Evolutionary conservation across 2,329 filamentous ascomycete genomes (phyloP).

Genomic region (Fusarium coffeatum): DNA sequence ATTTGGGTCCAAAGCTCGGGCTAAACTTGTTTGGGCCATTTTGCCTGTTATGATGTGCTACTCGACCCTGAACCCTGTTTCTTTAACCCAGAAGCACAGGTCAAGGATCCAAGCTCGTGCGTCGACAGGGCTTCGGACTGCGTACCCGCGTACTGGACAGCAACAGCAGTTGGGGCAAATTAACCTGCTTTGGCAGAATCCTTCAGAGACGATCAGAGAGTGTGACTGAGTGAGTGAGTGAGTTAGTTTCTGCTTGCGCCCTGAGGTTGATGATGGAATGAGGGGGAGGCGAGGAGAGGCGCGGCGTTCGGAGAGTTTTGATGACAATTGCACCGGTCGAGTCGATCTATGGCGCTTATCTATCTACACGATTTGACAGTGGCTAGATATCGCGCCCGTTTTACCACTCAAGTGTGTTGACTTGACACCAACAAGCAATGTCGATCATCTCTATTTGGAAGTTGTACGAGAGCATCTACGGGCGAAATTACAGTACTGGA

Average conservation of each 20-base stretch:
- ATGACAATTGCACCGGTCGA: conserved; percentile 21
- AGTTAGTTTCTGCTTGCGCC: conserved; percentile 4
- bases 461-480: background rate
- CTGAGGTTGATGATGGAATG: conserved; percentile 14
- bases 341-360: conserved; percentile 19
- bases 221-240: background rate
- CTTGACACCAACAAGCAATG: conserved; percentile 7
- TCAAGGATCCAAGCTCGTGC: background rate
- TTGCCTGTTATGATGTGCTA: conserved; percentile 29
- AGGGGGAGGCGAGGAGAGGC: background rate
- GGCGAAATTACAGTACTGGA: background rate
- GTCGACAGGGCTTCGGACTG: conserved; percentile 24
- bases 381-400: conserved; percentile 13
- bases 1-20: background rate
- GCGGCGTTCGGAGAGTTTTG: conserved; percentile 5
- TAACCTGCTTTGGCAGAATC: conserved; percentile 33
- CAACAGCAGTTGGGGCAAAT: conserved; percentile 26
- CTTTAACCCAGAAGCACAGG: conserved; percentile 15
- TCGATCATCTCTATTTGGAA: conserved; percentile 17
- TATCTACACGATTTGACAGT: background rate
- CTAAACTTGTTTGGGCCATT: conserved; percentile 12
- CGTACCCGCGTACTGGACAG: conserved; percentile 19
- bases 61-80: conserved; percentile 9
- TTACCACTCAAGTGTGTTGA: background rate
- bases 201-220: conserved; percentile 9